Base-by-base conservation (phyloP, 768 basidiomycete genomes). In the Lactarius hatsudake region DNA sequence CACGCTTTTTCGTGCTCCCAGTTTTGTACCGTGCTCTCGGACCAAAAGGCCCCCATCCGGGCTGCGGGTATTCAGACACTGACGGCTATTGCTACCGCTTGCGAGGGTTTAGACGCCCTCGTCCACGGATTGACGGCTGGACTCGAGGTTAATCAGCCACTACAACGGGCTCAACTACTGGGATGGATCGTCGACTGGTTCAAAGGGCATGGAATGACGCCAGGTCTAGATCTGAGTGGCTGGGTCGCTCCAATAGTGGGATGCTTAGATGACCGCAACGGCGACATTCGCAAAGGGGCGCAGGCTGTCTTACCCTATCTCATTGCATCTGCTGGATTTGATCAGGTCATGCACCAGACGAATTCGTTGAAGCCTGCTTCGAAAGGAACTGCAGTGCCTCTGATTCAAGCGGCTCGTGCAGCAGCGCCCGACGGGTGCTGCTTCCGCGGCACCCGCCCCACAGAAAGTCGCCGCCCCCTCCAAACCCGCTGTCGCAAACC, bases 341-440 rank as follows among this genome's bases (percentile, higher is more conserved):
- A 94, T 70, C 86, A 86, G 72, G 88, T 98, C 59, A 81, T 97
- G 81, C 87, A 92, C 42, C 89, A 94, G 77, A 91, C 94, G 13
- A 87, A 84, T 68, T 86, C 87, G 0, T 81, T 99, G 67, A 99
- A 98, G 74, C 91, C 96, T 34, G 97, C 97, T 0, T 96, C 95
- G 12, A 88, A 89, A 63, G 79, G 85, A 53, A 89, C 90, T 34
- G 93, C 94, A 7, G 78, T 90, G 12, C 95, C 96, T 12, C 81
- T 98, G 42, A 93, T 99, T 66, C 92, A 97, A 75, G 89, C 90
- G 13, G 93, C 94, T 38, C 86, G 87, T 28, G 80, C 78, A 1
- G 70, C 75, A 45, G 81, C 85, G 13, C 70, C n/a, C 81, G n/a
- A 74, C 77, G 26, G 45, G 38, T 18, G 20, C 17, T 77, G 5